Base-by-base conservation (phyloP, 495 filamentous ascomycete genomes). In the Lophium mytilinum region DNA sequence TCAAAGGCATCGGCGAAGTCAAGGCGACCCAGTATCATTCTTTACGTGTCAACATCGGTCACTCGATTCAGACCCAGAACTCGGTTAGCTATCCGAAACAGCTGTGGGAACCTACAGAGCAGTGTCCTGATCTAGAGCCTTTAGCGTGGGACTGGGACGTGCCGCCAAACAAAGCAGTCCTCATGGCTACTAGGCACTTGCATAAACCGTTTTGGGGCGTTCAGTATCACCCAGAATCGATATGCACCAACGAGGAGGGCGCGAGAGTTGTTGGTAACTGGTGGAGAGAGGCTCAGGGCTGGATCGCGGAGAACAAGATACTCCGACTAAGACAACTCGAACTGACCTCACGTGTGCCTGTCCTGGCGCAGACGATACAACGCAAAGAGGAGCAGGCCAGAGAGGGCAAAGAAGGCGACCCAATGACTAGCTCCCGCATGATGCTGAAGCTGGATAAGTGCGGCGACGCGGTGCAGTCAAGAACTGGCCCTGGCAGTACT, bases 221-320 rank as follows among this genome's bases (percentile, higher is more conserved):
- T 36, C 93, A 98, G 65, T 97, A 92, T 67, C 93, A 98, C 66
- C 91, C 92, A 0, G 93, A 98, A 68, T 95, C 89, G 0, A 85
- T 94, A 60, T 96, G 92, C 66, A 95, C 93, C 4, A 81, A 81
- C 49, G 63, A 73, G n/a, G 79, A 82, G 34, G 87, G 88, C 34
- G 78, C 75, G 24, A 68, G 73, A 37, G 73, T 96, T 34, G 76
- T 96, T 24, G 64, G 70, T 43, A 89, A 87, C 58, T 98, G 91
- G 88, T 96, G 90, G 77, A 63, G 52, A 4, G 66, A 76, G 58
- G 83, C 83, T 4, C 57, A 71, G 52, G 57, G 55, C 49, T 89
- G 83, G 84, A 40, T n/a, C 18, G 37, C 5, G 21, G 55, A 33
- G 24, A 46, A 24, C 36, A n/a, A 30, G 24, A 30, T 30, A 30